phyloP scores from a whole-genome alignment of 2,329 filamentous ascomycete species.

The Monascus ruber region DNA sequence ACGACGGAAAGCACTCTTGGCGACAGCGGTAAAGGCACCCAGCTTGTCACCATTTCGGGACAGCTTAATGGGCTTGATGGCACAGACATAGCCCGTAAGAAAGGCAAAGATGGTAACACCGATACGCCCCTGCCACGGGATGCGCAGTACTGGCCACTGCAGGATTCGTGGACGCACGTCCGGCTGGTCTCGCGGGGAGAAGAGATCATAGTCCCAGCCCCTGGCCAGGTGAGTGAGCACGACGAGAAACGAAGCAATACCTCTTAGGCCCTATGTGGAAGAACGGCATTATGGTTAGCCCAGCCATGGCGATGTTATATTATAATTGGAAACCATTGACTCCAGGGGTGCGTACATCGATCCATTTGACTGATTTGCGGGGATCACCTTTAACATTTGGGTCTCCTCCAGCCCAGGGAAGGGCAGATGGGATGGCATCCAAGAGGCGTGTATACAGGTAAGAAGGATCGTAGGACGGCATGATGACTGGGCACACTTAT shows the following conservation, averaged over 20 bases:
- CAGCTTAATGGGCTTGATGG: constrained; percentile 43
- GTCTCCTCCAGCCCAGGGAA: constrained; percentile 12
- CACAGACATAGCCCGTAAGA: constrained; percentile 46
- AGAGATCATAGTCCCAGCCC: constrained; percentile 42
- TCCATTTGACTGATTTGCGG: constrained; percentile 43
- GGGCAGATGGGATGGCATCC: constrained; percentile 7
- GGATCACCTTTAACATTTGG: constrained; percentile 20
- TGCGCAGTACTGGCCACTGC: constrained; percentile 43
- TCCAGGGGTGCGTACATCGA: constrained; percentile 36
- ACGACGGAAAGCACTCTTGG: constrained; percentile 44
- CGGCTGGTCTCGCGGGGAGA: constrained; percentile 36
- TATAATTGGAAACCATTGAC: background rate
- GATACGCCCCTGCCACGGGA: constrained; percentile 44
- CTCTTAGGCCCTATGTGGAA: constrained; percentile 37
- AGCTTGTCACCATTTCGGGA: constrained; percentile 35
- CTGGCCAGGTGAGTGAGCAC: constrained; percentile 42
- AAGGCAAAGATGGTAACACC: constrained; percentile 48
- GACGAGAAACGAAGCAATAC: constrained; percentile 43
- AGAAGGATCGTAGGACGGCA: constrained; percentile 3
- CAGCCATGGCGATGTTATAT: background rate
- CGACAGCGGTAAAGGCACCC: constrained; percentile 37
- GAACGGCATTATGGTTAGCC: background rate
- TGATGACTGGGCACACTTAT: background rate
- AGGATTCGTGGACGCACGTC: constrained; percentile 34
- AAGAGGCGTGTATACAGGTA: constrained; percentile 9